Percentiles rank a stretch among this genome's conserved stretches.
Evolutionary conservation across 495 filamentous ascomycete species (phyloP).

Genomic region (Talaromyces wortmannii): DNA sequence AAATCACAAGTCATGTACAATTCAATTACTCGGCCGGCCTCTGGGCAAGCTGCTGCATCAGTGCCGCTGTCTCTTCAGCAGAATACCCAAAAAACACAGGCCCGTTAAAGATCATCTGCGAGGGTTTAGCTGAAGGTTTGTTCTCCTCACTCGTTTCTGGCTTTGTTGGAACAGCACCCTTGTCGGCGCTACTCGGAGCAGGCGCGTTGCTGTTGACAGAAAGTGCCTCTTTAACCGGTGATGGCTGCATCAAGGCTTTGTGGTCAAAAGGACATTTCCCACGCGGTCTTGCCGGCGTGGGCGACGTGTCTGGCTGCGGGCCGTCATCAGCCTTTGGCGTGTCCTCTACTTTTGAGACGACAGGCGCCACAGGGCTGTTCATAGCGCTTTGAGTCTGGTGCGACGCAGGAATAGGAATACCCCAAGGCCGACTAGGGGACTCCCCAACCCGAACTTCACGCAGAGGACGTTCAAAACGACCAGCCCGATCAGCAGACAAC

Average conservation of each 20-base stretch:
- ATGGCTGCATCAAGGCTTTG: conserved; percentile 12
- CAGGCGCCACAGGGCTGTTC: conserved; percentile 18
- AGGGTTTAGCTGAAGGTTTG: conserved; percentile 12
- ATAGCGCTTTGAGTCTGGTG: conserved; percentile 20
- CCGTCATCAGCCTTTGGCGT: conserved; percentile 2
- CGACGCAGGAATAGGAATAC: conserved; percentile 65
- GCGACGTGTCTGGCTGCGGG: conserved; percentile 6
- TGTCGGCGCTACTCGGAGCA: background rate
- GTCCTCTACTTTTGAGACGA: conserved; percentile 11
- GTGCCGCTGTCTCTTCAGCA: conserved; percentile 63
- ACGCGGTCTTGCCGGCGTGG: conserved; percentile 14
- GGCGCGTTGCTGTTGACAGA: background rate
- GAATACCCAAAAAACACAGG: conserved; percentile 87
- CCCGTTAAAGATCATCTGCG: conserved; percentile 74
- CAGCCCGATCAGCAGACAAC: conserved; percentile 31
- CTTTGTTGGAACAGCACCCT: conserved; percentile 4
- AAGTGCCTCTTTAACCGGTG: background rate
- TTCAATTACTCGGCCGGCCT: background rate
- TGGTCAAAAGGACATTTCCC: conserved; percentile 47
- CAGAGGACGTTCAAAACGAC: conserved; percentile 71
- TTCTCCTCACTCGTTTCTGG: conserved; percentile 1
- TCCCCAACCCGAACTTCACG: conserved; percentile 83
- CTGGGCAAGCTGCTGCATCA: conserved; percentile 51
- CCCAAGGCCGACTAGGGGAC: conserved; percentile 86
- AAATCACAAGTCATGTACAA: background rate